Percentiles rank a stretch among this genome's conserved stretches.
Conservation (phyloP, 495 filamentous ascomycete species). For the Aspergillus indologenus region DNA sequence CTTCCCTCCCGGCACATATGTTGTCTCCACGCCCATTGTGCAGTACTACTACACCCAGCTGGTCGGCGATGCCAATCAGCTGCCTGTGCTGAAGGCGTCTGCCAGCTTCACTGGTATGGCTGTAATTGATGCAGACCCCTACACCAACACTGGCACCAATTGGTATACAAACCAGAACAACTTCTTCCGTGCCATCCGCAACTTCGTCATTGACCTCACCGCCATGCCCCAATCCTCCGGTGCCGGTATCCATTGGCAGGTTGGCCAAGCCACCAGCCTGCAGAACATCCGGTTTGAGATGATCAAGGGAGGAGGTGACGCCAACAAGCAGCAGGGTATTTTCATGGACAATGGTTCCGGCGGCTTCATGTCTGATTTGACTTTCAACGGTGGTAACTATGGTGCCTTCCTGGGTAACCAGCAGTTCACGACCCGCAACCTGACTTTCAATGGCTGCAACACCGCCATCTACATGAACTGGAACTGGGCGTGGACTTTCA, state of each 20-base stretch:
- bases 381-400: constrained; percentile 82
- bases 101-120: constrained; percentile 77
- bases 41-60: constrained; percentile 81
- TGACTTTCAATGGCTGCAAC: constrained; percentile 84
- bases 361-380: constrained; percentile 83
- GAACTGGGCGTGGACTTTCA: constrained; percentile 91
- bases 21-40: constrained; percentile 64
- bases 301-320: constrained; percentile 63
- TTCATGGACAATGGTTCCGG: constrained; percentile 97
- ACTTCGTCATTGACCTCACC: constrained; percentile 86
- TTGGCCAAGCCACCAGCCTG: constrained; percentile 87
- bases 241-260: constrained; percentile 95
- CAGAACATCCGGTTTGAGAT: constrained; percentile 93
- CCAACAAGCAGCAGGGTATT: constrained; percentile 81
- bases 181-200: constrained; percentile 95
- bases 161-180: constrained; percentile 97
- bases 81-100: constrained; percentile 76
- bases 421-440: constrained; percentile 90
- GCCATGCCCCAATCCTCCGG: constrained; percentile 60
- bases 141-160: constrained; percentile 57
- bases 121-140: constrained; percentile 87
- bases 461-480: constrained; percentile 91
- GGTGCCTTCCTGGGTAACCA: constrained; percentile 90
- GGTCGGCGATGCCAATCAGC: constrained; percentile 65
- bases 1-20: constrained; percentile 77